These are phyloP conservation scores for Tothia fuscella DNA, from an alignment of 2,329 filamentous ascomycete species.

Conservation along the genomic window DNA sequence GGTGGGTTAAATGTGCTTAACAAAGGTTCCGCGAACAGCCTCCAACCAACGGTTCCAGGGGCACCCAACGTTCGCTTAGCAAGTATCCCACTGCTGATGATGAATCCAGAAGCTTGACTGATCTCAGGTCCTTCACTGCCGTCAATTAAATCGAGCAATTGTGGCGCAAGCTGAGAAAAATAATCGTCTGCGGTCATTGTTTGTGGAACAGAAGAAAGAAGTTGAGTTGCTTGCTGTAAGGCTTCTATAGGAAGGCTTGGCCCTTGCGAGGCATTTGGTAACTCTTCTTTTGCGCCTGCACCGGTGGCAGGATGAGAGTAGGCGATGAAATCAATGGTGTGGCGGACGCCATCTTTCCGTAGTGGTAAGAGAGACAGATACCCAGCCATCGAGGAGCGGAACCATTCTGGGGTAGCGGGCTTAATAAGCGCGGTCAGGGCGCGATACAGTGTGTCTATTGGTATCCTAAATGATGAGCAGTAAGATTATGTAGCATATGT, in stretches of 20 bases:
- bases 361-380: constrained; percentile 50
- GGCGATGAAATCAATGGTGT: constrained; percentile 59
- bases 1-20: constrained; percentile 36
- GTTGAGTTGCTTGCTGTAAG: constrained; percentile 48
- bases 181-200: constrained; percentile 44
- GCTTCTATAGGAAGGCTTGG: constrained; percentile 58
- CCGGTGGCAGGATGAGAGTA: constrained; percentile 46
- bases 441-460: constrained; percentile 45
- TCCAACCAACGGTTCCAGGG: constrained; percentile 51
- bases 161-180: constrained; percentile 48
- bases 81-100: constrained; percentile 55
- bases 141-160: constrained; percentile 51
- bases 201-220: constrained; percentile 49
- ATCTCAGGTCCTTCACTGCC: constrained; percentile 46
- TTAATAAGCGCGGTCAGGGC: constrained; percentile 53
- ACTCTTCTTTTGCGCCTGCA: constrained; percentile 30
- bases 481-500: too few species aligned
- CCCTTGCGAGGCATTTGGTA: constrained; percentile 25
- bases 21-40: constrained; percentile 47
- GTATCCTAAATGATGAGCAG: constrained; percentile 19
- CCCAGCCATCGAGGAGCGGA: constrained; percentile 45
- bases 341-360: constrained; percentile 50
- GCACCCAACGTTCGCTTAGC: constrained; percentile 52
- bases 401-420: constrained; percentile 48
- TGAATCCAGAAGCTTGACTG: constrained; percentile 46